Evolutionary conservation across 306 rosid genomes (phyloP), one percentile per base, ranked within the genome.

Genomic region (Trichosanthes truncata): DNA sequence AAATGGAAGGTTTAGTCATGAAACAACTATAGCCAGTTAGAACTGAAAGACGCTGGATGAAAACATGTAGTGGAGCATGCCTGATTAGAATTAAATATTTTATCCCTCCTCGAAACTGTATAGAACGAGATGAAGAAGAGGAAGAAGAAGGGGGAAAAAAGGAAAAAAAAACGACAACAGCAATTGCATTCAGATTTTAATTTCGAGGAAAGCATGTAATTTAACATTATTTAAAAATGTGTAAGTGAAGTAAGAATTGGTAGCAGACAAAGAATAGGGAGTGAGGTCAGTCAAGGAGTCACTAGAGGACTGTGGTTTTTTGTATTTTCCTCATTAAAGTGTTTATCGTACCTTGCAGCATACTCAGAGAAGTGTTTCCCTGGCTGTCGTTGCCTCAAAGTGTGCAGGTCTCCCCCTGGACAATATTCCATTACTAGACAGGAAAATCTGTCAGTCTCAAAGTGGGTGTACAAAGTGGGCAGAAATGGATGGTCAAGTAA

Each of bases 351-450:
- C 99, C 99, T 93, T 23, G 99, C 97, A 85, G 99, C 99, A 86
- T 95, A 95, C 87, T 95, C 99, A 0, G 97, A 95, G 89, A 95
- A 95, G 88, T 95, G 97, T 84, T 93, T 95, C 78, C 97, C 97
- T 3, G 99, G 99, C 83, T 95, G 99, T 4, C 99, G 90, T 86
- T 95, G 99, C 92, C 99, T 93, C 83, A 95, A 84, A 83, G 97
- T 90, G 90, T 95, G 99, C 77, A 95, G 84, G 87, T 95, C 99
- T 77, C 99, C 99, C 2, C 99, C 99, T 3, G 99, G 97, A 84
- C 99, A 95, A 86, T 90, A 95, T 80, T 95, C 99, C 99, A 95
- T 95, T 33, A 95, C 99, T 86, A 95, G 89, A 87, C 99, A 95
- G 65, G 93, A 89, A 87, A 95, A 95, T 60, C 99, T 84, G 72